Evolutionary conservation across 371 early-diverging fungal genomes (phyloP), one percentile per base, ranked within the genome.

Genomic region (Phascolomyces articulosus): DNA sequence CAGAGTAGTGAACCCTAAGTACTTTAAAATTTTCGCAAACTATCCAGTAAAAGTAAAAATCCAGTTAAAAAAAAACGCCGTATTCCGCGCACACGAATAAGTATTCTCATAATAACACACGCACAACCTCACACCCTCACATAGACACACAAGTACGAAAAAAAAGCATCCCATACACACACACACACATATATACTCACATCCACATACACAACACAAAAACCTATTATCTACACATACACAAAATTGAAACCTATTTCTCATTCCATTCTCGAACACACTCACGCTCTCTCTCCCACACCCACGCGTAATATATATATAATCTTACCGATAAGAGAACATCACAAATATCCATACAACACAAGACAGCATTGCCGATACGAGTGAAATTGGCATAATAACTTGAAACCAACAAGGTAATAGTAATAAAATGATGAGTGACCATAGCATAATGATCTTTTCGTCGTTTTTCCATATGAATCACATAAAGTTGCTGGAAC

Each of bases 271-370:
- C 34, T 34, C 34, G 34, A n/a, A n/a, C n/a, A n/a, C n/a, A 9
- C 34, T 34, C 34, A 34, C 6, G 6, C 11, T 34, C 11, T 34
- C 34, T 34, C 41, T 41, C 44, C 16, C 44, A 44, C 8, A 8
- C 44, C 44, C 44, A 44, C 34, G 11, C 34, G 44, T 16, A n/a
- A 13, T 44, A 44, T 44, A 15, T 18, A n/a, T 16, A 44, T 18
- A 6, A 20, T 10, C 85, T 79, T 73, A 81, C 80, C 16, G 92
- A 78, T 31, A 95, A 80, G 26, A 92, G 83, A 58, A 95, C 86
- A 66, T 95, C 96, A 20, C 91, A 82, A 58, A 93, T 76, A 72
- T 95, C 96, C 91, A 94, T 91, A 54, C 86, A 79, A 41, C 90
- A 87, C 54, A 94, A 83, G 23, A 94, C 87, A 4, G 87, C 91